Conservation (phyloP, 495 filamentous ascomycete species). For the Penicillium odoratum region DNA sequence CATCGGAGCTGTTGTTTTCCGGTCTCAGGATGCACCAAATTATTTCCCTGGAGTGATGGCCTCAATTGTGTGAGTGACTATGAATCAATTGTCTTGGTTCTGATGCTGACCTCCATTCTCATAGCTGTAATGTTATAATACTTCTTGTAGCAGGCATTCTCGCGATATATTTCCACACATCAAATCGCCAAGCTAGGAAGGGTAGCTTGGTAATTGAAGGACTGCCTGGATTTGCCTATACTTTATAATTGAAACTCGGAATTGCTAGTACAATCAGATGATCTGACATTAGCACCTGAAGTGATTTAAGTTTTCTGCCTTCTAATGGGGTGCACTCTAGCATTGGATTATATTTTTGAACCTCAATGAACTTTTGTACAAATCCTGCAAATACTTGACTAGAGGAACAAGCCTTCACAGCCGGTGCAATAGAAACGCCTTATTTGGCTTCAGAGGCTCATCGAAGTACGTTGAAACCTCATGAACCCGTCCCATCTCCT, state of each 20-base stretch:
- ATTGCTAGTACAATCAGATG: no score
- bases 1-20: constrained; percentile 50
- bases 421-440: background rate
- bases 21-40: constrained; percentile 45
- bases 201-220: constrained; percentile 13
- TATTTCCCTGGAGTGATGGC: constrained; percentile 49
- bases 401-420: background rate
- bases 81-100: background rate
- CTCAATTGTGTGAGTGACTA: constrained; percentile 20
- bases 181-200: constrained; percentile 10
- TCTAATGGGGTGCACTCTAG: no score
- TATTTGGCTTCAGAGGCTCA: background rate
- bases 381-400: background rate
- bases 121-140: background rate
- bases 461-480: background rate
- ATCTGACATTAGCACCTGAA: no score
- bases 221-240: constrained; percentile 16
- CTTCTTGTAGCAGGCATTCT: background rate
- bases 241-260: background rate
- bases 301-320: no score
- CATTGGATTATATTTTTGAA: no score
- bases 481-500: background rate
- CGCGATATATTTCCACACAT: background rate
- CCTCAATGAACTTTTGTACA: background rate
- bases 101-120: background rate